phyloP scores from a whole-genome alignment of 306 rosid genomes.

The Malus sylvestris region DNA sequence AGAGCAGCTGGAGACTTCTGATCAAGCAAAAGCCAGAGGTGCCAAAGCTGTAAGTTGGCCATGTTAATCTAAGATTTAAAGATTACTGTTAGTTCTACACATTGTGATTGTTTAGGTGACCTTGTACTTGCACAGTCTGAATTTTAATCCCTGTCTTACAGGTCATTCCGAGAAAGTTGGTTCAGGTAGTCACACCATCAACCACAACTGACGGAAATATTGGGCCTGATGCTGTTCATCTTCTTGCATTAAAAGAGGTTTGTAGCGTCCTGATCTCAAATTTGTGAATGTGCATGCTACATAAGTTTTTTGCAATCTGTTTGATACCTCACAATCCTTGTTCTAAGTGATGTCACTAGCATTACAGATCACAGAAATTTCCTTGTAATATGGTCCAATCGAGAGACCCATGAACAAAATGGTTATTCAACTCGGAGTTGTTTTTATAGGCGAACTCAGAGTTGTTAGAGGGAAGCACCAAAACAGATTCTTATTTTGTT shows the following conservation, averaged over 20 bases:
- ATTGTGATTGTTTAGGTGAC: background rate
- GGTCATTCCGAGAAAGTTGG: slow-evolving; percentile 66
- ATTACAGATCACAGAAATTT: background rate
- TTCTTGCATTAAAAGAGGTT: slow-evolving; percentile 90
- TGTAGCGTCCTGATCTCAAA: background rate
- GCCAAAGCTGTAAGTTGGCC: slow-evolving; percentile 71
- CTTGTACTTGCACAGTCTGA: slow-evolving; percentile 17
- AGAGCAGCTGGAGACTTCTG: slow-evolving; percentile 89
- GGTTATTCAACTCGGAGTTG: background rate
- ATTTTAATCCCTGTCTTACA: slow-evolving; percentile 23
- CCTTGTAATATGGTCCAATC: background rate
- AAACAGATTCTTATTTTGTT: background rate
- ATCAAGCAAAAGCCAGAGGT: slow-evolving; percentile 75
- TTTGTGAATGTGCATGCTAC: background rate
- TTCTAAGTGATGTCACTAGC: background rate
- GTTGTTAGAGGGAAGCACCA: background rate
- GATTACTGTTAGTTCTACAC: background rate
- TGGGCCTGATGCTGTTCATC: slow-evolving; percentile 86
- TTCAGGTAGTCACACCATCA: slow-evolving; percentile 86
- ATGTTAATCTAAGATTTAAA: background rate
- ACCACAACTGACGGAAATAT: slow-evolving; percentile 60
- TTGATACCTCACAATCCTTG: background rate
- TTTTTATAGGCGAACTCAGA: background rate
- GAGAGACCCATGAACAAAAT: background rate
- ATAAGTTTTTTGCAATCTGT: background rate